Conservation (phyloP, 2,329 filamentous ascomycete species). For the Botrytis byssoidea region DNA sequence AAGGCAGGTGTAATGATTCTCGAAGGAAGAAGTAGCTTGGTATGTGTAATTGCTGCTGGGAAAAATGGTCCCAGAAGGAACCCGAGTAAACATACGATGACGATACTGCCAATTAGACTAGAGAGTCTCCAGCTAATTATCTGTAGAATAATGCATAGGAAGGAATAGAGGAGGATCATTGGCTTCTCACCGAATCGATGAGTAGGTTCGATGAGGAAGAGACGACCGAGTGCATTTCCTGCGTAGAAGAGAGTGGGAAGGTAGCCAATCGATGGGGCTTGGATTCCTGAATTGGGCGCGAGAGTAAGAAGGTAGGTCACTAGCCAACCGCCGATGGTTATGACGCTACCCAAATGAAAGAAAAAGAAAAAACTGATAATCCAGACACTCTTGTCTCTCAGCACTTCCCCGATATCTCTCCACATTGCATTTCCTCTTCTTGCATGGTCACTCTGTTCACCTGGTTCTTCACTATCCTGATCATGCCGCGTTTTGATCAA, state of each 20-base stretch:
- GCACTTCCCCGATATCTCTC: conserved; percentile 46
- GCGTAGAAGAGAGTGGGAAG: conserved; percentile 60
- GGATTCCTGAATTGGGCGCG: not conserved
- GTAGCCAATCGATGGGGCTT: conserved; percentile 50
- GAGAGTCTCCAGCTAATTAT: conserved; percentile 59
- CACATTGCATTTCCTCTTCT: conserved; percentile 41
- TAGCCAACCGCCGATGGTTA: conserved; percentile 59
- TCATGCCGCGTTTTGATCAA: not conserved
- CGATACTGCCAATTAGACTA: conserved; percentile 48
- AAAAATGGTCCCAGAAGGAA: not conserved
- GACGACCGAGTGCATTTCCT: conserved; percentile 54
- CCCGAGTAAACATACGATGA: not conserved
- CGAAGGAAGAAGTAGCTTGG: not conserved
- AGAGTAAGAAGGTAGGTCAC: conserved; percentile 54
- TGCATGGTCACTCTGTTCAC: conserved; percentile 3
- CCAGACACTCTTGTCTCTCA: conserved; percentile 52
- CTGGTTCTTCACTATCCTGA: not conserved
- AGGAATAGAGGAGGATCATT: conserved; percentile 56
- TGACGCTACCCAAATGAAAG: conserved; percentile 56
- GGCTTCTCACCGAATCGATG: conserved; percentile 56
- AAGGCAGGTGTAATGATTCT: not conserved
- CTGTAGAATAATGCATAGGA: conserved; percentile 53
- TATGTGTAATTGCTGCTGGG: not conserved
- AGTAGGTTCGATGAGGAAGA: conserved; percentile 58
- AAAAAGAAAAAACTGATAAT: conserved; percentile 62